Percentiles rank a stretch among this genome's conserved stretches.
These are phyloP conservation scores for Fusarium newnesense DNA, from an alignment of 2,329 filamentous ascomycete species.

Conservation along the genomic window DNA sequence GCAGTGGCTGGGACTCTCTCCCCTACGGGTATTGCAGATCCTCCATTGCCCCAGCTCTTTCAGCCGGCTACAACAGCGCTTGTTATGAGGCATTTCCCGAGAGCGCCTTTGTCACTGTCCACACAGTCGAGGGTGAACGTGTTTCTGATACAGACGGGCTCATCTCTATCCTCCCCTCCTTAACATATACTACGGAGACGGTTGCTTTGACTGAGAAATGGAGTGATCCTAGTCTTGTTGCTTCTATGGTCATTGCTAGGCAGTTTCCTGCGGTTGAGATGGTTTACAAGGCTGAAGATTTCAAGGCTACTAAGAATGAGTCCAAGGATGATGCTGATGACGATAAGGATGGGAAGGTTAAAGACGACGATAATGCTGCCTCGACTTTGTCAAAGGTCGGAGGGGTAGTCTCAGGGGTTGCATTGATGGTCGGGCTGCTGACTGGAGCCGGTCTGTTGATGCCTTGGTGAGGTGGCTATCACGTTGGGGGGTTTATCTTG, in stretches of 20 bases:
- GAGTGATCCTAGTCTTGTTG: neutral
- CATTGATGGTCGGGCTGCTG: constrained; percentile 10
- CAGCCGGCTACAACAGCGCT: neutral
- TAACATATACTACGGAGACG: neutral
- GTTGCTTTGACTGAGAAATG: neutral
- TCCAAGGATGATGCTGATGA: neutral
- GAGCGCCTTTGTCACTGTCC: neutral
- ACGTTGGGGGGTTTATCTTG: neutral
- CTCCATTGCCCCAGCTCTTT: neutral
- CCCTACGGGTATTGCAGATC: constrained; percentile 18
- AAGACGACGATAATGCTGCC: neutral
- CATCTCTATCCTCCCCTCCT: neutral
- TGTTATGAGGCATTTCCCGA: neutral
- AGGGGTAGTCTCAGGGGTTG: neutral
- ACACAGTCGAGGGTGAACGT: constrained; percentile 19
- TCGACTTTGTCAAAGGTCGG: neutral
- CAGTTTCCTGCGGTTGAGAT: constrained; percentile 26
- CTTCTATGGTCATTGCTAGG: neutral
- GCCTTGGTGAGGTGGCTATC: constrained; percentile 14
- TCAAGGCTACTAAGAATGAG: constrained; percentile 1
- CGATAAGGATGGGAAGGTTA: neutral
- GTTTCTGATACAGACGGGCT: neutral
- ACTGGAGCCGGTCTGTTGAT: constrained; percentile 25
- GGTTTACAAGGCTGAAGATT: constrained; percentile 27
- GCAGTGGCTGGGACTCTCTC: constrained; percentile 25